Base-by-base conservation (phyloP, 106 monocot genomes). In the Allium sativum region DNA sequence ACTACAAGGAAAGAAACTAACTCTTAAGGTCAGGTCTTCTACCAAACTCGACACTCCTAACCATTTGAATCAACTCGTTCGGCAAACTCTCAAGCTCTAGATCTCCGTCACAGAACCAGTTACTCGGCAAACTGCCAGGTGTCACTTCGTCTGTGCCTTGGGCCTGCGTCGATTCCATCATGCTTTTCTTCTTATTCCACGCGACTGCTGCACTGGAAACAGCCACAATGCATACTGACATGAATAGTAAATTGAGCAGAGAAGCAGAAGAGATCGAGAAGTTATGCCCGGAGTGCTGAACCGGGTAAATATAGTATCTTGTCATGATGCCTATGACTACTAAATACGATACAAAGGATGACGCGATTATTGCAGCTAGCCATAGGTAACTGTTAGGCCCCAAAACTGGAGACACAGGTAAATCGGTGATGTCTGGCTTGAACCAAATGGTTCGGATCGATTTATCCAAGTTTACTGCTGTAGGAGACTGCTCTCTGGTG, bases 311-410 rank as follows among this genome's bases (percentile, higher is more conserved):
- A 64, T 86, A 81, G 68, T 72, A 86, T 0, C 80, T 72, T 10
- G 63, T 70, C 9, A 83, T 15, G 45, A 83, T 65, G 44, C 86
- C 80, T 5, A 91, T 52, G 6, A 91, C 70, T 9, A 91, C 0
- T 3, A 91, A 80, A 40, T 52, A 91, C 0, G 55, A 57, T 5
- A 83, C 48, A 51, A 91, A 91, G 9, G 91, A 91, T 3, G 82
- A 62, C 0, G 82, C 62, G 12, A 86, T 69, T 11, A 86, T 61
- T 2, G 73, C 79, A 0, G 69, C 88, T 41, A 93, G 68, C 77
- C 84, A 89, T 15, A 93, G 71, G 85, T 85, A 89, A 50, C 76
- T 42, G 52, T 85, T 80, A 20, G 70, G 73, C 16, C 93, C 93
- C 5, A 93, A 78, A 11, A 93, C 73, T 0, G 82, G 78, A 22